Conservation (phyloP, 2,329 filamentous ascomycete genomes). For the Colletotrichum brevisporum region DNA sequence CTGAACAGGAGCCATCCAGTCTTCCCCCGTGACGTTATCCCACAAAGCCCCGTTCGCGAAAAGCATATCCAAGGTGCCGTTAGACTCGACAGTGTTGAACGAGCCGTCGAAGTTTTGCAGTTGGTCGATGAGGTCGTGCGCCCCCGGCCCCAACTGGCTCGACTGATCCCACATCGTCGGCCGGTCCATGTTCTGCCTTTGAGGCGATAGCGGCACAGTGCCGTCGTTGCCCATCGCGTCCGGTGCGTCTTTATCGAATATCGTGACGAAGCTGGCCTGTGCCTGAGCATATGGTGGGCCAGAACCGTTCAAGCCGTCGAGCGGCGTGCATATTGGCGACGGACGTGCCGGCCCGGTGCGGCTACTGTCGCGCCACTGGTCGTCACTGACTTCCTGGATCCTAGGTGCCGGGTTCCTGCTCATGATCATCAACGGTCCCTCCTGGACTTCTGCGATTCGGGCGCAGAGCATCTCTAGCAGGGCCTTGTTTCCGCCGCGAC, state of each 20-base stretch:
- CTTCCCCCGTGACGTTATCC: slow-evolving; percentile 27
- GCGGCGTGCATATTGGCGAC: slow-evolving; percentile 1
- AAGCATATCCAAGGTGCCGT: slow-evolving; percentile 35
- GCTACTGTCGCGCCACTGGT: slow-evolving; percentile 24
- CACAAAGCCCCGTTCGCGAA: slow-evolving; percentile 33
- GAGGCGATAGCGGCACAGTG: slow-evolving; percentile 1
- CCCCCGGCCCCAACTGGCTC: slow-evolving; percentile 10
- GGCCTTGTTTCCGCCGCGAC: slow-evolving; percentile 58
- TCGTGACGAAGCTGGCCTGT: slow-evolving; percentile 22
- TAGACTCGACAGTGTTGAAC: slow-evolving; percentile 33
- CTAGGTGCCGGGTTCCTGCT: slow-evolving; percentile 15
- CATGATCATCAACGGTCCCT: slow-evolving; percentile 20
- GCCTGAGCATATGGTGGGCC: slow-evolving; percentile 18
- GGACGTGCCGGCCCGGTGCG: not conserved
- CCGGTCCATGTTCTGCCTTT: slow-evolving; percentile 19
- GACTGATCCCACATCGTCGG: slow-evolving; percentile 24
- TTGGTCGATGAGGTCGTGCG: slow-evolving; percentile 32
- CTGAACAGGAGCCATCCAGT: slow-evolving; percentile 36
- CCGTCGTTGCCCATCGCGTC: slow-evolving; percentile 4
- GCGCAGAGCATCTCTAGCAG: slow-evolving; percentile 52
- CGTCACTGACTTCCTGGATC: slow-evolving; percentile 37
- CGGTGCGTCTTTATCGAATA: slow-evolving; percentile 21
- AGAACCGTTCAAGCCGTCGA: not conserved
- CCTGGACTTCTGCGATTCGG: slow-evolving; percentile 40
- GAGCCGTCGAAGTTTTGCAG: slow-evolving; percentile 35